A percentile compares a stretch with the other conserved stretches of the same genome.
These are phyloP conservation scores for Hypoxylon intermedium DNA, from an alignment of 495 filamentous ascomycete species.

Conservation along the genomic window DNA sequence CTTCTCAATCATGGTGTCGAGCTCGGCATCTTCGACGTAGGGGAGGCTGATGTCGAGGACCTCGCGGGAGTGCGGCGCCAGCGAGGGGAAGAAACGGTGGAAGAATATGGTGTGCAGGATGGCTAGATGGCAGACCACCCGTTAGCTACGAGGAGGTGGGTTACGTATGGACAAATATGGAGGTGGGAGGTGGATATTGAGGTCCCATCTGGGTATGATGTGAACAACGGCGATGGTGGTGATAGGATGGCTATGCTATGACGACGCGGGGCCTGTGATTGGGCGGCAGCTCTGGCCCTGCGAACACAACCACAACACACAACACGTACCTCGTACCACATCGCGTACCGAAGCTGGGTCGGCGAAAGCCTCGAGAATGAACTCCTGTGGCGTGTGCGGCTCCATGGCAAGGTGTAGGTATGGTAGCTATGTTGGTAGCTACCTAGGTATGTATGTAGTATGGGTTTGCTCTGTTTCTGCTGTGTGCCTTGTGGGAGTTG, in stretches of 20 bases:
- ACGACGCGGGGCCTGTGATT: slow-evolving; percentile 33
- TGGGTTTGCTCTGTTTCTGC: not conserved
- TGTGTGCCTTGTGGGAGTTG: slow-evolving; percentile 14
- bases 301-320: not conserved
- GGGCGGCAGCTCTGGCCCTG: slow-evolving; percentile 1
- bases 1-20: slow-evolving; percentile 92
- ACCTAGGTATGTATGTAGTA: not conserved
- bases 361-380: slow-evolving; percentile 83
- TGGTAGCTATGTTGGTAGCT: no score
- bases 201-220: slow-evolving; percentile 12
- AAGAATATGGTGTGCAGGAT: slow-evolving; percentile 99
- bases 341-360: slow-evolving; percentile 85
- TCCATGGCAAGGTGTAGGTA: slow-evolving; percentile 62
- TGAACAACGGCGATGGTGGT: slow-evolving; percentile 9
- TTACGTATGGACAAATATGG: not conserved
- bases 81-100: slow-evolving; percentile 91
- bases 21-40: slow-evolving; percentile 84
- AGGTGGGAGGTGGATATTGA: slow-evolving; percentile 12
- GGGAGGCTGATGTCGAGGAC: slow-evolving; percentile 91
- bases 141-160: slow-evolving; percentile 9
- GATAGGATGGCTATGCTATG: slow-evolving; percentile 3
- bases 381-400: slow-evolving; percentile 72
- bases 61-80: slow-evolving; percentile 84
- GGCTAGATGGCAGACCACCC: slow-evolving; percentile 57
- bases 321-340: slow-evolving; percentile 79